Base-by-base conservation (phyloP, 257 asterid genomes). In the Fraxinus excelsior region DNA sequence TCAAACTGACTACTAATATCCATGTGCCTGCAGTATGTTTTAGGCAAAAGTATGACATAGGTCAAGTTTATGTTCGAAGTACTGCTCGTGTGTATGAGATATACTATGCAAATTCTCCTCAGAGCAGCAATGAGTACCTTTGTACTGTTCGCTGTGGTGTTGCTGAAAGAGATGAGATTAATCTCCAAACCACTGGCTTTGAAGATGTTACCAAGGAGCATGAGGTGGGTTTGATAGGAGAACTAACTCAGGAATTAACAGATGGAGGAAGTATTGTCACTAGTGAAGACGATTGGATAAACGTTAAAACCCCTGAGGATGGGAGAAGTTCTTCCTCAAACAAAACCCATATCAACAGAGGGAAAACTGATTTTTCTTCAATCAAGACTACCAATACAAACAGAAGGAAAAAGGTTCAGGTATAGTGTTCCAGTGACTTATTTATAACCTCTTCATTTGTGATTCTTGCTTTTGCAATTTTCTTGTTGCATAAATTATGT, bases 241-340 rank as follows among this genome's bases (percentile, higher is more conserved):
- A 84, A 38, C 13, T 73, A 38, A 60, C 82, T 62, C 83, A 82
- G 53, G 96, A 87, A 74, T 81, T 62, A 62, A 6, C 89, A 51
- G 79, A 40, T 77, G 92, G 83, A 77, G 89, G 83, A 44, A 82
- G 40, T 73, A 37, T 21, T 87, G 86, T 29, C 76, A 69, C 79
- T 44, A 83, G 88, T 82, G 99, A 96, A 80, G 97, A 91, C 76
- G 99, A 87, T 31, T 93, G 99, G 99, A 90, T 96, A 62, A 91
- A 87, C 68, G 84, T 96, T 80, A 87, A 83, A 84, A 88, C 72
- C 49, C 83, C 88, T 32, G 94, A 84, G 67, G 82, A 31, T 70
- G 80, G 67, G 74, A 64, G 42, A 46, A 78, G 62, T 76, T 83
- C 86, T 73, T 82, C 75, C 37, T 76, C 85, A 32, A 88, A 86